Base-by-base conservation (phyloP, 2,329 filamentous ascomycete species). In the Penicillium hesseltinei region DNA sequence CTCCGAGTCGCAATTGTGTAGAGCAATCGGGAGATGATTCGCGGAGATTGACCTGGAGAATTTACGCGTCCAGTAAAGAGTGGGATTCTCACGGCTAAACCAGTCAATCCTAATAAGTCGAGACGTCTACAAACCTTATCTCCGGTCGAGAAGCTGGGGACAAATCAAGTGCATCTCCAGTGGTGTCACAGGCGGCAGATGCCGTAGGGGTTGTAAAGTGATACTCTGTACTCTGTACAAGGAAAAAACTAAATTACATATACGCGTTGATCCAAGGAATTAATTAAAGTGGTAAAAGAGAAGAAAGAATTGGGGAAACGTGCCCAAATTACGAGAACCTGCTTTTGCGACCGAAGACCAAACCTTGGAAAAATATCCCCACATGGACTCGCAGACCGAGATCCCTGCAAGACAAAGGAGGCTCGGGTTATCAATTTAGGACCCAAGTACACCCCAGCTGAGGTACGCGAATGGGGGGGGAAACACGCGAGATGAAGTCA, bases 401-500 rank as follows among this genome's bases (percentile, higher is more conserved):
- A 61, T 62, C 55, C 55, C 58, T 62, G 61, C 54, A 65, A 59
- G 57, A 61, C 55, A 54, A 60, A 58, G 60, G 60, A 63, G 62
- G 63, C 57, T 63, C 61, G 62, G 53, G 49, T 61, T 48, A 56
- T 52, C 48, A 53, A 54, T 27, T 35, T n/a, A 50, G 31, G 31
- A 43, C 46, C 39, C 33, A 35, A 35, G 33, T 13, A 35, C 33
- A 35, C 33, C 33, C 35, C 48, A 56, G 61, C 60, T 62, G 58
- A 56, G 53, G 40, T 44, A 62, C 59, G 62, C 59, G 55, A 65
- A 57, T 61, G 53, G 51, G 43, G 51, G 43, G 47, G 43, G 47
- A 48, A 52, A 46, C 38, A 42, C 33, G 54, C 51, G 51, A 56
- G 38, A 62, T 64, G 62, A 65, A 67, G 61, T 63, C 57, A 60